Evolutionary conservation across 306 rosid species (phyloP), one percentile per base, ranked within the genome.

Genomic region (Oxytropis ochrocephala): DNA sequence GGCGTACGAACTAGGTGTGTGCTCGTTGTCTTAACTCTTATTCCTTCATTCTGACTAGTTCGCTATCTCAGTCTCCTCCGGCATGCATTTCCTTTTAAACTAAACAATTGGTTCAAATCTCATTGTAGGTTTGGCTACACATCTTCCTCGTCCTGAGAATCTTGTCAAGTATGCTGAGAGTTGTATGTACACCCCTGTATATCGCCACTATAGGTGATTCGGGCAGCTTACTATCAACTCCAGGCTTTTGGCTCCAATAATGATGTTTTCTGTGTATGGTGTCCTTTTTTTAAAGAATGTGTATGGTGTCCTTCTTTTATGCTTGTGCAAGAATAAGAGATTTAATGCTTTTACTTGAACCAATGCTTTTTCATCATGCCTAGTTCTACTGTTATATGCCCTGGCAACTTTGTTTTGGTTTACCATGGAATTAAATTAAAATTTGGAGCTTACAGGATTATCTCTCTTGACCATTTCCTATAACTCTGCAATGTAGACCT

Each of bases 401-500:
- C 12, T 19, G 7, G n/a, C 71, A 60, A 11, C 27, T 38, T 65
- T 54, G 43, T 11, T 21, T 69, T 16, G 12, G 14, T 67, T 6
- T 18, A 14, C 18, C 44, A 24, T 44, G 33, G 33, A n/a, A n/a
- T n/a, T n/a, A n/a, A n/a, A n/a, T n/a, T n/a, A n/a, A n/a, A n/a
- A n/a, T n/a, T 29, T 46, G 21, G 19, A 35, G 46, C 96, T 78
- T 88, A 94, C 98, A 48, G 98, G 90, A 69, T 79, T n/a, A 90
- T 90, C 98, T 88, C 19, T 80, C 97, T 73, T 80, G 96, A 67
- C 92, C 97, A 60, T 75, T 82, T 75, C 86, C 95, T 7, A 94
- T 48, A 67, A 94, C 97, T 82, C 96, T 88, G 98, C 85, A 94
- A 70, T 43, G 98, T 94, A 41, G 98, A 90, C 91, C 98, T 94